Evolutionary conservation across 192 early-diverging fungal species (phyloP), one percentile per base, ranked within the genome.

Genomic region (Funneliformis geosporum): DNA sequence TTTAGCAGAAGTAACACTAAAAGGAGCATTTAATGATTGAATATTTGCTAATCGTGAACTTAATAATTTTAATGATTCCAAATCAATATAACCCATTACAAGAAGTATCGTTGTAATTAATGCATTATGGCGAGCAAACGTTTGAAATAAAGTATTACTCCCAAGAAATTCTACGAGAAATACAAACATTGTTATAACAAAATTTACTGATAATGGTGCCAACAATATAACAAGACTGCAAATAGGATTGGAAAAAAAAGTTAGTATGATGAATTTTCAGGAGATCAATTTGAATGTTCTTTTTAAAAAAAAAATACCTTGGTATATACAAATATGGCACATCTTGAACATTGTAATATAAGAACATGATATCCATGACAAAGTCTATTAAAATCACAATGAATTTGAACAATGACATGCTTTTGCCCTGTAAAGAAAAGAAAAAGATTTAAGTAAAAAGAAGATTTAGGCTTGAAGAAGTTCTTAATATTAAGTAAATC

Each of bases 171-270:
- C 69, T 71, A 4, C 23, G 8, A 71, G 7, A 71, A 71, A 46
- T 39, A 71, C 23, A 27, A 71, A 46, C 40, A 71, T 44, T 71
- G 69, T 21, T 39, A 44, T 42, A 27, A 71, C 23, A 71, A 40
- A 40, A 71, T 71, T 71, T 23, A 42, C 14, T 23, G 69, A 27
- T 25, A 42, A 46, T 6, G 69, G 39, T 4, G 43, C 21, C 4
- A 71, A 71, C 4, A 71, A 14, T 23, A 71, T 16, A 25, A 71
- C 12, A 11, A 71, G 16, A 27, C 69, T 71, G 11, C 42, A 7
- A 6, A 39, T 64, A 2, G 8, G 4, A 71, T 23, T 8, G 23
- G 18, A 21, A 44, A 21, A 71, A 60, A 64, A 12, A 27, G 0
- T 64, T 27, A 64, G 12, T 64, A 27, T 64, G 2, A 27, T 4